Percentiles rank a stretch among this genome's conserved stretches.
phyloP scores from a whole-genome alignment of 139 green algal genomes.

The Mesotaenium endlicherianum region DNA sequence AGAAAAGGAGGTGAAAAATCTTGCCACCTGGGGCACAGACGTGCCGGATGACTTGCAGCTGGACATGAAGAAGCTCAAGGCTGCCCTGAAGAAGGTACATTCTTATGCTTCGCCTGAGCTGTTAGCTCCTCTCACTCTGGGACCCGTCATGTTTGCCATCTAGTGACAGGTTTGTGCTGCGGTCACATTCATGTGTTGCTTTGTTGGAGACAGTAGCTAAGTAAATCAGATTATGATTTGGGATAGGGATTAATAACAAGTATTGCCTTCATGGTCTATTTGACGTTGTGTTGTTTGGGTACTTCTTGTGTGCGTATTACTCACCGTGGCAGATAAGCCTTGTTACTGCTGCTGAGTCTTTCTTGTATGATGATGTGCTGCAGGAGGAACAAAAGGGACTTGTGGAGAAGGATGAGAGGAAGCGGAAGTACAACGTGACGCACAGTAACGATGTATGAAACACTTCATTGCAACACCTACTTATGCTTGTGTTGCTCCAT shows the following conservation, averaged over 20 bases:
- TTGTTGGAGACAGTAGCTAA: background rate
- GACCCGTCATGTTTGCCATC: too few species aligned
- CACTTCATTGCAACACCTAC: background rate
- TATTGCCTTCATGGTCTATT: too few species aligned
- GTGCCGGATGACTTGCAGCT: slow-evolving; percentile 62
- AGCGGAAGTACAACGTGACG: slow-evolving; percentile 78
- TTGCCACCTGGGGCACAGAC: slow-evolving; percentile 65
- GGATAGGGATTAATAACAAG: too few species aligned
- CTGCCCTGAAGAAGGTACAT: slow-evolving; percentile 69
- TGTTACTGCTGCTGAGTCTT: background rate
- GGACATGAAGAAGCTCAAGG: slow-evolving; percentile 71
- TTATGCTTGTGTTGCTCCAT: background rate
- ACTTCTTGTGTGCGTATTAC: background rate
- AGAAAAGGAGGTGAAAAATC: slow-evolving; percentile 55
- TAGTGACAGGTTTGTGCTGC: background rate
- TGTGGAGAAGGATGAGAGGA: slow-evolving; percentile 69
- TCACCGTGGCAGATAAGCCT: background rate
- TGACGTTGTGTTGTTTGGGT: background rate
- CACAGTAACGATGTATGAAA: slow-evolving; percentile 44
- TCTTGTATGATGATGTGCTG: background rate
- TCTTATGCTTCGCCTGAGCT: too few species aligned
- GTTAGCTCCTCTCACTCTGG: too few species aligned
- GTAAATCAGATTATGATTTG: background rate
- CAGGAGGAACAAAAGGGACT: slow-evolving; percentile 13
- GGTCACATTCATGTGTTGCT: background rate